Percentiles rank a stretch among this genome's conserved stretches.
Conservation (phyloP, 176 grass and related monocot genomes). For the Avena atlantica region DNA sequence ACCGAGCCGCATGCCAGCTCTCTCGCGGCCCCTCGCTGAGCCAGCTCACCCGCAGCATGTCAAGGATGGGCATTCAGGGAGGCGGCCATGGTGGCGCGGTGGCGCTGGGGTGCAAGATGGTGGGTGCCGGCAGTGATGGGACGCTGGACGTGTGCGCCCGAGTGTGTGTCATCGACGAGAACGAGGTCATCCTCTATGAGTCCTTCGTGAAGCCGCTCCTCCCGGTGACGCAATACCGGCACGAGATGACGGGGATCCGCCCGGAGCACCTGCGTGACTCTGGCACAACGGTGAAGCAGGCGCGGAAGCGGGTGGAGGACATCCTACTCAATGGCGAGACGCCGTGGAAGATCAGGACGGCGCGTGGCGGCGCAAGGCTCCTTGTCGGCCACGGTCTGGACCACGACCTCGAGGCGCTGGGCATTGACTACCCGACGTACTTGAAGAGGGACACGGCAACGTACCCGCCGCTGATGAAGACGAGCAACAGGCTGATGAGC, state of each 20-base stretch:
- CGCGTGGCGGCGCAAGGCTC: constrained; percentile 35
- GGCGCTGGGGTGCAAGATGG: constrained; percentile 89
- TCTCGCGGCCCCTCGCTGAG: too few relatives aligned
- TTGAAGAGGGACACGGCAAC: constrained; percentile 74
- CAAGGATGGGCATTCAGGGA: too few relatives aligned
- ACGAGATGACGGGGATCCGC: constrained; percentile 76
- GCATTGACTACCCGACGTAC: constrained; percentile 63
- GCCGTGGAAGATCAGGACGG: constrained; percentile 58
- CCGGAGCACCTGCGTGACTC: constrained; percentile 62
- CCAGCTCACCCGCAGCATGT: too few relatives aligned
- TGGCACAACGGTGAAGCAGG: constrained; percentile 50
- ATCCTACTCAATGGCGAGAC: constrained; percentile 67
- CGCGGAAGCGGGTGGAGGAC: constrained; percentile 46
- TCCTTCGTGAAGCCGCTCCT: constrained; percentile 65
- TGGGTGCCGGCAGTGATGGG: constrained; percentile 78
- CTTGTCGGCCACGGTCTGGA: constrained; percentile 80
- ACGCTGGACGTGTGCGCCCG: constrained; percentile 69
- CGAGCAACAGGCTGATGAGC: constrained; percentile 89
- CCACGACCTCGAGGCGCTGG: constrained; percentile 69
- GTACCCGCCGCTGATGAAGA: constrained; percentile 93
- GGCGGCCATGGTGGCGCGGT: constrained; percentile 11
- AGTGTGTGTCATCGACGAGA: constrained; percentile 75
- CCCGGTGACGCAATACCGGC: constrained; percentile 77
- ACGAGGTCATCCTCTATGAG: constrained; percentile 58
- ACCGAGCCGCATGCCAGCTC: too few relatives aligned